Evolutionary conservation across 23 red algal species (phyloP).

Genomic region (Gracilaria domingensis): DNA sequence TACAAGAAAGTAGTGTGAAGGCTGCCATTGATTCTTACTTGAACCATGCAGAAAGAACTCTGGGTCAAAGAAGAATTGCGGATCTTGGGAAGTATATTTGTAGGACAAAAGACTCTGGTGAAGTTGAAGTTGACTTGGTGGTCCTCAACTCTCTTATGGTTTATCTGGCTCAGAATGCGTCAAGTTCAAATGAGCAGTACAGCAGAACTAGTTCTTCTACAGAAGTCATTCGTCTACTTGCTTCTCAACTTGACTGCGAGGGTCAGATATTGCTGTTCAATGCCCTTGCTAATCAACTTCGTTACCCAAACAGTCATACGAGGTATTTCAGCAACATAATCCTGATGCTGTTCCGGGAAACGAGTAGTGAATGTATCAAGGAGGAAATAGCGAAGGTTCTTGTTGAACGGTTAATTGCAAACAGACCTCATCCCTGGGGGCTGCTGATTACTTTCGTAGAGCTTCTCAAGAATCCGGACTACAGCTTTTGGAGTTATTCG

Average conservation of each 20-base stretch:
- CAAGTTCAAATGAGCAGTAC: not conserved
- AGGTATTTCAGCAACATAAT: slow-evolving; percentile 88
- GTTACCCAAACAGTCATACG: slow-evolving; percentile 95
- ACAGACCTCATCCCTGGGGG: slow-evolving; percentile 98
- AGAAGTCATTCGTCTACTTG: slow-evolving; percentile 77
- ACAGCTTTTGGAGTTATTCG: slow-evolving; percentile 91
- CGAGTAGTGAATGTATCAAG: slow-evolving; percentile 73
- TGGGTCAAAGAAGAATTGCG: not conserved
- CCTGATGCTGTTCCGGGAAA: slow-evolving; percentile 87
- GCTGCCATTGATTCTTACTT: slow-evolving; percentile 77
- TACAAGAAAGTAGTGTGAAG: slow-evolving; percentile 61
- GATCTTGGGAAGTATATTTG: slow-evolving; percentile 40
- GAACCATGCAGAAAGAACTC: not conserved
- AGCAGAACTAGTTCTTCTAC: slow-evolving; percentile 23
- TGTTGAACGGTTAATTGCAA: slow-evolving; percentile 93
- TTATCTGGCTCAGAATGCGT: slow-evolving; percentile 78
- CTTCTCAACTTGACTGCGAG: slow-evolving; percentile 79
- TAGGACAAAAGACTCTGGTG: not conserved
- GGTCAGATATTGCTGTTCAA: slow-evolving; percentile 85
- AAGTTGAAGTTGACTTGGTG: slow-evolving; percentile 47
- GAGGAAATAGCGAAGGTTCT: slow-evolving; percentile 94
- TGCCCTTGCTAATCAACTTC: slow-evolving; percentile 90
- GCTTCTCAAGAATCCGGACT: slow-evolving; percentile 91
- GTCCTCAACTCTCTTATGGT: slow-evolving; percentile 87
- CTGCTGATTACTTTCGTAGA: slow-evolving; percentile 96